A percentile compares a stretch with the other conserved stretches of the same genome.
Conservation (phyloP, 345 rosid species). For the Dovyalis caffra region DNA sequence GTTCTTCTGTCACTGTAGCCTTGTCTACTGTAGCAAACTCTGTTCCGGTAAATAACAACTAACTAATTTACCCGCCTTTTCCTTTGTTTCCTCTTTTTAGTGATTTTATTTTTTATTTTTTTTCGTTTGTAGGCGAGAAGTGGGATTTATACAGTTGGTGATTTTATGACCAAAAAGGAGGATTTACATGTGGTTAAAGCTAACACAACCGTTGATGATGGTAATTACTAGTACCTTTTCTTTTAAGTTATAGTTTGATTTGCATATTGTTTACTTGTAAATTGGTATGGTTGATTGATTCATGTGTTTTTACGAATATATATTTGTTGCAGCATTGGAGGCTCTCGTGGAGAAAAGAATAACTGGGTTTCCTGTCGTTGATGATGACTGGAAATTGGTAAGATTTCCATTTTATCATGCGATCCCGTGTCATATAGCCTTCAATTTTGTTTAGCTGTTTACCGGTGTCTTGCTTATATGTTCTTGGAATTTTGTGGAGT, state of each 20-base stretch:
- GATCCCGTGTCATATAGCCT: not conserved
- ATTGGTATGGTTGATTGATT: not conserved
- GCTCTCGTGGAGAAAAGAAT: slow-evolving; percentile 69
- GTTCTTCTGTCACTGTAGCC: not conserved
- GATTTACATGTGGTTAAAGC: slow-evolving; percentile 74
- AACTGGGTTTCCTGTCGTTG: slow-evolving; percentile 90
- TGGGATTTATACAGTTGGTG: slow-evolving; percentile 73
- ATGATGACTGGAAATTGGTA: slow-evolving; percentile 80
- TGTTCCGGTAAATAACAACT: not conserved
- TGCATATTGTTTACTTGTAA: not conserved
- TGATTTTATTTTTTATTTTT: not conserved
- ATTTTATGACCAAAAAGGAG: slow-evolving; percentile 81
- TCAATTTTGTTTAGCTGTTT: not conserved
- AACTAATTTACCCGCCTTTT: not conserved
- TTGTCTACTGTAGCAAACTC: not conserved
- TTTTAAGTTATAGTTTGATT: not conserved
- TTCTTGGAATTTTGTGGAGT: not conserved
- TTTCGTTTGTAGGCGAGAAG: slow-evolving; percentile 46
- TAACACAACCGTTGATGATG: slow-evolving; percentile 78
- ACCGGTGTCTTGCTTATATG: not conserved
- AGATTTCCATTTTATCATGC: slow-evolving; percentile 8
- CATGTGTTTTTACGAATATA: not conserved
- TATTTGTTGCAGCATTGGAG: slow-evolving; percentile 56
- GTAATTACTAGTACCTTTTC: slow-evolving; percentile 28
- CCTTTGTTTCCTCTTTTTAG: not conserved